Evolutionary conservation across 1,139 yeast genomes (phyloP).

Genomic region (Pichia sp.): DNA sequence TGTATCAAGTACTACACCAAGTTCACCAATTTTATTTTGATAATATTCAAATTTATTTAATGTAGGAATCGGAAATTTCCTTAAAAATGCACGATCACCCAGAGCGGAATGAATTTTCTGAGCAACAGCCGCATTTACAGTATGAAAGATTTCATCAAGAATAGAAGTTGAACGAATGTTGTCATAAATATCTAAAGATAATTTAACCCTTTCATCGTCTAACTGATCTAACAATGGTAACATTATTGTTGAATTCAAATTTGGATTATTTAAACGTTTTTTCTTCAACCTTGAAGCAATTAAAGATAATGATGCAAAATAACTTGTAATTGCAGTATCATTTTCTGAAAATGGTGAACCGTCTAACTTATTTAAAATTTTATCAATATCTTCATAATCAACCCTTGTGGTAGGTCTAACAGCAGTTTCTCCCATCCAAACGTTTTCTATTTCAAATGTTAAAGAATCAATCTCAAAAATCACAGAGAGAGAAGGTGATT

Average conservation of each 20-base stretch:
- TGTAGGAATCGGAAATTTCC: conserved; percentile 85
- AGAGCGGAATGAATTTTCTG: conserved; percentile 67
- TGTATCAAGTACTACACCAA: conserved; percentile 69
- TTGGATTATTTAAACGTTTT: conserved; percentile 53
- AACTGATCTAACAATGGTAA: conserved; percentile 70
- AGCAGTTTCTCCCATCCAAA: conserved; percentile 71
- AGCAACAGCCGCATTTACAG: conserved; percentile 83
- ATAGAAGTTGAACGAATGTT: conserved; percentile 52
- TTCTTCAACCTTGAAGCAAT: conserved; percentile 70
- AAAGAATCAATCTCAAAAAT: conserved; percentile 74
- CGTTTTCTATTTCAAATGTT: conserved; percentile 67
- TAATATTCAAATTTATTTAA: conserved; percentile 77
- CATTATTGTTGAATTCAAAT: conserved; percentile 46
- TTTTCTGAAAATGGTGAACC: conserved; percentile 23
- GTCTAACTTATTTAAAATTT: conserved; percentile 32
- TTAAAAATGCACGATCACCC: conserved; percentile 76
- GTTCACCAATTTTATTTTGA: conserved; percentile 58
- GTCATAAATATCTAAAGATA: conserved; percentile 69
- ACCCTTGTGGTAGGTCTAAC: conserved; percentile 56
- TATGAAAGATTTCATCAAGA: conserved; percentile 70
- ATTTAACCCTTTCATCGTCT: conserved; percentile 77
- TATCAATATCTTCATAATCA: conserved; percentile 48
- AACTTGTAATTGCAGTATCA: conserved; percentile 59
- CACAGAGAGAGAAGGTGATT: conserved; percentile 69
- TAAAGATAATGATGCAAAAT: conserved; percentile 56